Base-by-base conservation (phyloP, 805 yeast genomes). In the Sugiyamaella valdiviana region DNA sequence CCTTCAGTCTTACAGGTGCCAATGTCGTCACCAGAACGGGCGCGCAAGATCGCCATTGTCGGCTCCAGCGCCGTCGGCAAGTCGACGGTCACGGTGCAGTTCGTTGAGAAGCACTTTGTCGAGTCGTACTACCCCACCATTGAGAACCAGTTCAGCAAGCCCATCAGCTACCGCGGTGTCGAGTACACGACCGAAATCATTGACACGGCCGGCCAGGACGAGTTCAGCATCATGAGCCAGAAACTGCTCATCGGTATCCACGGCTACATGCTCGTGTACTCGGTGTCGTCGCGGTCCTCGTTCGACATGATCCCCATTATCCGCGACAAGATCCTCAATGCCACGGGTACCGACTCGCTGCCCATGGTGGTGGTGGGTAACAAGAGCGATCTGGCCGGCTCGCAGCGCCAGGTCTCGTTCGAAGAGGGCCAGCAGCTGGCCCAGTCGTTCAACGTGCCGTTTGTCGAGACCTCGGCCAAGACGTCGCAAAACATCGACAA, bases 201-300 rank as follows among this genome's bases (percentile, higher is more conserved):
- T 54, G 95, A 85, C 61, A 85, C 93, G 0, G 90, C 91, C 1
- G 95, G 95, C 1, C 91, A 84, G 65, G 91, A 84, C 64, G 90
- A 84, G 66, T 82, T 79, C 61, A 76, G 84, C 26, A 75, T 82
- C 47, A 74, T 85, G 66, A 81, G 78, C 56, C 84, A 82, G 61
- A 81, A 82, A 51, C 79, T 81, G 45, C 66, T 83, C 41, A 80
- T 81, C 36, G 86, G 85, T 14, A 74, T 81, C 42, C 87, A 83
- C 59, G 95, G 91, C 1, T 82, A 82, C 57, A 67, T 85, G 44
- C 64, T 85, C 40, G 82, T 83, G 16, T 85, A 82, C 64, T 82
- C 87, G 35, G 84, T 85, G 39, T 78, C 81, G 29, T 80, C 85
- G 26, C 66, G 80, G 54, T 76, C 76, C 49, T 78, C 85, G 36